Base-by-base conservation (phyloP, 202 grass and related monocot species). In the Dendrocalamus latiflorus region DNA sequence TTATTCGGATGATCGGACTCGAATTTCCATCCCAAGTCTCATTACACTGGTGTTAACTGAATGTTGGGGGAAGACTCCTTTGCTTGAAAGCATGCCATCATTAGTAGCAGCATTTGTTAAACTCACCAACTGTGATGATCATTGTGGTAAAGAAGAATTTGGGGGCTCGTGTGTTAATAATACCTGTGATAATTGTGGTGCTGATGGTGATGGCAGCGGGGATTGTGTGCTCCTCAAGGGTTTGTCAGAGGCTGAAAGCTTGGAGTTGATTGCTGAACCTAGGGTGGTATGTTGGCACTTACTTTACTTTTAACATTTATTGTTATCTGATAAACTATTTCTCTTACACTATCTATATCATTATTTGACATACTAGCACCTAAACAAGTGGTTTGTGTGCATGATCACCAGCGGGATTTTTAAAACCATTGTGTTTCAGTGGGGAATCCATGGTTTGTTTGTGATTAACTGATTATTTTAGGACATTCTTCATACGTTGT, bases 11-110 rank as follows among this genome's bases (percentile, higher is more conserved):
- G 43, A 8, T 11, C 20, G 38, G 39, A 59, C 60, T 49, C 84
- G 6, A 13, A 86, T 86, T 50, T 86, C 76, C 3, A 6, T 44
- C 53, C 51, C 77, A 51, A 66, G 16, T 68, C 50, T 86, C 1
- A 15, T 81, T 18, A 10, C 5, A 9, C 14, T 86, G 47, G 58
- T 59, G 21, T n/a, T 86, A 59, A 41, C 10, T 39, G 77, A 81
- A 10, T 66, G 1, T 6, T 67, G n/a, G 70, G 59, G 80, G 20
- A 26, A 12, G 6, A 79, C 84, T 66, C 76, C 84, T 54, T 34
- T 80, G 25, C 58, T 86, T 36, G 76, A 80, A 48, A 74, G 49
- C 61, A 80, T 74, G 76, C 77, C 76, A 15, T 74, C 77, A 17
- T 45, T 86, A 39, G 21, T 39, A 59, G 56, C 9, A 2, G 84